Evolutionary conservation across 2,329 filamentous ascomycete species (phyloP).

Genomic region (Epichloe scottii): DNA sequence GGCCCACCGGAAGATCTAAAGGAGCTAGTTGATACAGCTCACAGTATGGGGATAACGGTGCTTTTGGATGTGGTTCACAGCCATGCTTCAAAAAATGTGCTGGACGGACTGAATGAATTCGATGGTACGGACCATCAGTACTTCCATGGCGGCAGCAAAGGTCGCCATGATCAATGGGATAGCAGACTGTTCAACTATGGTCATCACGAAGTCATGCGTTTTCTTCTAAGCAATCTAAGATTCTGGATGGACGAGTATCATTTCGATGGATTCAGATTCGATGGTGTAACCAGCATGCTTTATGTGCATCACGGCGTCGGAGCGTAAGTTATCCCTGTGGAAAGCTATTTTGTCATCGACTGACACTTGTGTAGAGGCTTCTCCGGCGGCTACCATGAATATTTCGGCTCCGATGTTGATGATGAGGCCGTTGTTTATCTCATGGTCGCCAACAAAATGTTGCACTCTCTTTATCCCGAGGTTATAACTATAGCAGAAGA

Average conservation of each 20-base stretch:
- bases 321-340: conserved; percentile 48
- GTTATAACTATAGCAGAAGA: conserved; percentile 91
- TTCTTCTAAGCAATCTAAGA: conserved; percentile 84
- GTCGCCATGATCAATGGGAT: conserved; percentile 88
- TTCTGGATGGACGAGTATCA: conserved; percentile 99
- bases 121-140: conserved; percentile 92
- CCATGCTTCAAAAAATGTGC: conserved; percentile 93
- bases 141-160: conserved; percentile 79
- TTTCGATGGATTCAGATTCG: conserved; percentile 96
- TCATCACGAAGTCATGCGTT: conserved; percentile 86
- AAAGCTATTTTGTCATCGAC: not conserved
- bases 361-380: conserved; percentile 53
- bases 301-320: conserved; percentile 94
- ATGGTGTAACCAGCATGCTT: conserved; percentile 97
- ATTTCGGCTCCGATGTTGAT: conserved; percentile 81
- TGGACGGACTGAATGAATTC: conserved; percentile 91
- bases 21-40: conserved; percentile 90
- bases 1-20: conserved; percentile 90
- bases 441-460: conserved; percentile 92
- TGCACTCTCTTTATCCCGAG: conserved; percentile 80
- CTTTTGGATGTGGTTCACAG: conserved; percentile 94
- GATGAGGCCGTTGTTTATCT: conserved; percentile 91
- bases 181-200: conserved; percentile 97
- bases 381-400: conserved; percentile 95
- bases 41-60: conserved; percentile 80